These are phyloP conservation scores for Ehretia macrophylla DNA, from an alignment of 257 asterid species.

Conservation along the genomic window DNA sequence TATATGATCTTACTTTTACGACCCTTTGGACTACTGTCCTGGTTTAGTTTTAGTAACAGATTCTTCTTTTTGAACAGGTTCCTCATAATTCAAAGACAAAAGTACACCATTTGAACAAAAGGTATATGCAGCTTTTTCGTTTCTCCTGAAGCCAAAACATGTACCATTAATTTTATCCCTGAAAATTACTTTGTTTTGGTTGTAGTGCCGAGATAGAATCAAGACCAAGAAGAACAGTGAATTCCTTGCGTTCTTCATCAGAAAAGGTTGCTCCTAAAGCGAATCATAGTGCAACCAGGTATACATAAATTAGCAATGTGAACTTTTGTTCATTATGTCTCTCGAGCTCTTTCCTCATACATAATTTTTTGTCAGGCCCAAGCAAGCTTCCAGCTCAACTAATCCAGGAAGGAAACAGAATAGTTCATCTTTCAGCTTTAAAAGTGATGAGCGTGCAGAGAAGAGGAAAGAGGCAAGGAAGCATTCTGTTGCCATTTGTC, in stretches of 20 bases:
- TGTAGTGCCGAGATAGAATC: conserved; percentile 32
- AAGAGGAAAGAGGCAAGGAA: conserved; percentile 60
- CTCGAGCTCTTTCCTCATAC: conserved; percentile 12
- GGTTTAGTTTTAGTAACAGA: not conserved
- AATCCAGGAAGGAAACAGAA: conserved; percentile 35
- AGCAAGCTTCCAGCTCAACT: conserved; percentile 21
- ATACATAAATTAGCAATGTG: conserved; percentile 3
- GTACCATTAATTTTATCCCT: not conserved
- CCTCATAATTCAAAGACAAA: conserved; percentile 28
- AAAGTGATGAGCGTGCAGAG: conserved; percentile 46
- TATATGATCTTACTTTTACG: not conserved
- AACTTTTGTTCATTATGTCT: not conserved
- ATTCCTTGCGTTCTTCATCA: conserved; percentile 23
- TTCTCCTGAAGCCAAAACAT: not conserved
- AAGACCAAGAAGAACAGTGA: conserved; percentile 19
- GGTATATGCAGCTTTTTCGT: conserved; percentile 35
- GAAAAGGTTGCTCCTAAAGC: conserved; percentile 28
- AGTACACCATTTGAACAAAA: conserved; percentile 27
- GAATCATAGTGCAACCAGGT: conserved; percentile 49
- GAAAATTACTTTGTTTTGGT: conserved; percentile 1
- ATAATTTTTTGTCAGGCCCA: conserved; percentile 31
- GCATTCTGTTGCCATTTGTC: not conserved
- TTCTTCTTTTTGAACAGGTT: conserved; percentile 24
- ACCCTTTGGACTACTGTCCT: not conserved
- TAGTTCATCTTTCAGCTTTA: conserved; percentile 30